Conservation (phyloP, 2,329 filamentous ascomycete species). For the Ceratocystis eucalypticola region DNA sequence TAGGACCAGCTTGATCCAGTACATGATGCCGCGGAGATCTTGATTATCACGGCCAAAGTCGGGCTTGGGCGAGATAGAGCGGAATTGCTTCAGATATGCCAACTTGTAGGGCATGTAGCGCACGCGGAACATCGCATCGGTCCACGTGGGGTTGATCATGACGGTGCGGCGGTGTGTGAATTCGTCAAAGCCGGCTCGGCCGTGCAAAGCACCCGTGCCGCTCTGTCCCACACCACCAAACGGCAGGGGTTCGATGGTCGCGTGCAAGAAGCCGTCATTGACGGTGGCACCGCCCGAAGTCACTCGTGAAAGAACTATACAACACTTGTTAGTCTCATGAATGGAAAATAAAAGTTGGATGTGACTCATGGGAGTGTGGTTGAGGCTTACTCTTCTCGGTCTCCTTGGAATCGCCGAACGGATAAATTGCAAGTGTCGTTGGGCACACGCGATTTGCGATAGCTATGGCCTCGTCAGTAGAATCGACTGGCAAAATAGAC, state of each 20-base stretch:
- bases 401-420: conserved; percentile 72
- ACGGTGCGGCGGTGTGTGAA: conserved; percentile 49
- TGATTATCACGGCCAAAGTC: conserved; percentile 50
- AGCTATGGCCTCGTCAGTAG: conserved; percentile 72
- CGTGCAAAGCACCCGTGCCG: conserved; percentile 64
- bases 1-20: conserved; percentile 41
- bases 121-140: conserved; percentile 51
- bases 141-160: conserved; percentile 51
- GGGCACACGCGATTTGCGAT: conserved; percentile 69
- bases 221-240: conserved; percentile 78
- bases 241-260: conserved; percentile 53
- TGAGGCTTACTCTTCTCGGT: conserved; percentile 52
- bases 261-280: conserved; percentile 59
- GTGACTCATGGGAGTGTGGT: neutral
- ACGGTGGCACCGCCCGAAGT: conserved; percentile 55
- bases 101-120: conserved; percentile 50
- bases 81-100: conserved; percentile 30
- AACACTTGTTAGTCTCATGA: neutral
- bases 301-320: conserved; percentile 43
- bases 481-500: conserved; percentile 62
- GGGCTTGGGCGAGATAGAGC: conserved; percentile 32
- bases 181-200: conserved; percentile 56
- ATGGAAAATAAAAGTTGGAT: neutral
- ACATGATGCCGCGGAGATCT: conserved; percentile 36
- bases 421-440: conserved; percentile 72